Base-by-base conservation (phyloP, 495 filamentous ascomycete genomes). In the Penicillium tannophilum region DNA sequence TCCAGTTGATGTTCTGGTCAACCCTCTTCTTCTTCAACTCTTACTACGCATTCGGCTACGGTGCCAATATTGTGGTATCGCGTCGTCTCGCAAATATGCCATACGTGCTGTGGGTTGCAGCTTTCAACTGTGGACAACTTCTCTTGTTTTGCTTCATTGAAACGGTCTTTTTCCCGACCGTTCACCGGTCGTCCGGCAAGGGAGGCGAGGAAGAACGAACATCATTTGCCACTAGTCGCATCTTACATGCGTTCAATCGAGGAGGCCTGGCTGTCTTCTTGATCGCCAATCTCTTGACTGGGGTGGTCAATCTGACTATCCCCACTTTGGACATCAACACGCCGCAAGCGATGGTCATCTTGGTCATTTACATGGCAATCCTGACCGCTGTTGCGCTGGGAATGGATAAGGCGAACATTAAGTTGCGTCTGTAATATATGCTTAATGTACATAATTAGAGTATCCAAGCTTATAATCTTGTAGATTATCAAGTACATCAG, bases 51-150 rank as follows among this genome's bases (percentile, higher is more conserved):
- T 84, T 89, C 56, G 92, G 91, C 10, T 77, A 88, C 20, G 85
- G 84, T 6, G 75, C 78, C 39, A 72, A 70, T 26, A 77, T 96
- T 20, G 77, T 76, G 3, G 91, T 97, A 6, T 98, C 94, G 5
- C 87, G 94, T 30, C 86, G 94, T 11, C 75, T 99, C 17, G 94
- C 94, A 9, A 98, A 98, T 67, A 84, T 97, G 53, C 92, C 94
- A 0, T 99, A 99, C 66, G 76, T 97, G 33, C 76, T 97, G 49
- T 99, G 93, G 93, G 88, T 95, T 16, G 77, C 85, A 12, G 87
- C 91, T 6, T 98, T 92, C 80, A 99, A 98, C 70, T 88, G 82
- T 54, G 78, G 75, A 7, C 90, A 97, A 68, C 72, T 99, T 17
- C 78, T 89, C 4, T 75, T 87, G 5, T 97, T 93, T 69, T 91